Conservation (phyloP, 768 basidiomycete genomes). For the Hypsizygus marmoreus region DNA sequence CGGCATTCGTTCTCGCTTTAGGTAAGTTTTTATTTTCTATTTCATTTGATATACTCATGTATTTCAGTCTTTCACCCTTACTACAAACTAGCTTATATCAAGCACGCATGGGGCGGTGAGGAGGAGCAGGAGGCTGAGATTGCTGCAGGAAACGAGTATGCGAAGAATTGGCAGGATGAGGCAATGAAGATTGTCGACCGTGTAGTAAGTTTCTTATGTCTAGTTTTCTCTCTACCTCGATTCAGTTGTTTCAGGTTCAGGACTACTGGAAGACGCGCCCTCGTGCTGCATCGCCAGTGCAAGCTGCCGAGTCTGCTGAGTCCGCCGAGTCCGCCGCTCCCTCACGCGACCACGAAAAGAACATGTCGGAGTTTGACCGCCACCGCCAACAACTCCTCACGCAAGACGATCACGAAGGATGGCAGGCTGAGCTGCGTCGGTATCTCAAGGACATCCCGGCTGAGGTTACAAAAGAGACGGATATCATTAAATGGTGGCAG, state of each 20-base stretch:
- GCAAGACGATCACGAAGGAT: conserved; percentile 2
- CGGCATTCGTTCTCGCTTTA: conserved; percentile 24
- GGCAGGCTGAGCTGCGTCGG: not conserved
- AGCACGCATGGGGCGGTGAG: conserved; percentile 26
- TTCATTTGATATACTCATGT: not conserved
- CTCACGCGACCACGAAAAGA: too few relatives aligned
- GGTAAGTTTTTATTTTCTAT: conserved; percentile 16
- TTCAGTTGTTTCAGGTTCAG: too few relatives aligned
- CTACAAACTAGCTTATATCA: conserved; percentile 29
- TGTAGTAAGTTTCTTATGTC: conserved; percentile 12
- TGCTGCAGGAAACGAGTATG: conserved; percentile 12
- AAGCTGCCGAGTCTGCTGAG: too few relatives aligned
- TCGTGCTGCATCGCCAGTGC: too few relatives aligned
- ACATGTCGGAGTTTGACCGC: conserved; percentile 2
- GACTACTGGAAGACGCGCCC: conserved; percentile 8
- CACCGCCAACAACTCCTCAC: not conserved
- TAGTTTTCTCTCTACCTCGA: conserved; percentile 5
- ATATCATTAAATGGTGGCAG: conserved; percentile 18
- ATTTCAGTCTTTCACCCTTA: conserved; percentile 29
- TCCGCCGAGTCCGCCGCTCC: too few relatives aligned
- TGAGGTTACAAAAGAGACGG: too few relatives aligned
- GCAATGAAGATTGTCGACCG: conserved; percentile 15
- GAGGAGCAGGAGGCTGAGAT: conserved; percentile 22
- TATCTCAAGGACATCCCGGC: conserved; percentile 13
- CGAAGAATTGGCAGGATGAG: conserved; percentile 21